Evolutionary conservation across 768 basidiomycete species (phyloP).

Genomic region (Hydnum rufescens): DNA sequence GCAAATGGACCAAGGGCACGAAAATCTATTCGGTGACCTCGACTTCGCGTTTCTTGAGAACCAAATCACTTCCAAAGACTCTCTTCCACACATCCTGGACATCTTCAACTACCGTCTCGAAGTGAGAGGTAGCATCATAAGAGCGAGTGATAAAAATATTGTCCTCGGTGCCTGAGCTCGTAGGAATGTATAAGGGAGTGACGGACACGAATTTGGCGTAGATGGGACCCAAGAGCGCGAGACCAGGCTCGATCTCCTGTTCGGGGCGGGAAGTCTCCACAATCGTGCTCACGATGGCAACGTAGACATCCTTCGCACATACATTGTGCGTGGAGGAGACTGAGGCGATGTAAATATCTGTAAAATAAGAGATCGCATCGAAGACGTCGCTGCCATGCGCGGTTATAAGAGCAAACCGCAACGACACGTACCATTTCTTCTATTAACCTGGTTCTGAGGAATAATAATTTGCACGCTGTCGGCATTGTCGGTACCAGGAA

Average conservation of each 20-base stretch:
- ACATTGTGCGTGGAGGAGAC: conserved; percentile 96
- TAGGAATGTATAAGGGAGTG: conserved; percentile 74
- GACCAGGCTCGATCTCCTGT: conserved; percentile 77
- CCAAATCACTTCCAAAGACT: conserved; percentile 54
- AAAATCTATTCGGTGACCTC: no score
- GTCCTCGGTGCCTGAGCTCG: conserved; percentile 58
- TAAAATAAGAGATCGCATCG: neutral
- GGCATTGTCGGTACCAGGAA: conserved; percentile 87
- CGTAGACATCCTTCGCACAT: conserved; percentile 83
- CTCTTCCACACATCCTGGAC: conserved; percentile 93
- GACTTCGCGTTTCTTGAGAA: conserved; percentile 75
- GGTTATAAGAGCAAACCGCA: conserved; percentile 1
- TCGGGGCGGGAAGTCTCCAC: conserved; percentile 91
- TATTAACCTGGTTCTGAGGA: conserved; percentile 89
- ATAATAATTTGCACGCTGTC: conserved; percentile 97
- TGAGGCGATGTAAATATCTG: conserved; percentile 97
- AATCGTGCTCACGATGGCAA: conserved; percentile 96
- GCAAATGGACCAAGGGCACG: no score
- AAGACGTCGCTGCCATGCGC: conserved; percentile 3
- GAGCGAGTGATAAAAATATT: conserved; percentile 95
- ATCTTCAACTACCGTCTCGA: conserved; percentile 96
- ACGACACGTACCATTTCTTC: conserved; percentile 59
- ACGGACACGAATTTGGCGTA: conserved; percentile 90
- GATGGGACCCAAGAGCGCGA: conserved; percentile 79
- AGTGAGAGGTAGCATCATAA: conserved; percentile 97